phyloP scores from a whole-genome alignment of 208 protist species.

The Phytomonas sp. region DNA sequence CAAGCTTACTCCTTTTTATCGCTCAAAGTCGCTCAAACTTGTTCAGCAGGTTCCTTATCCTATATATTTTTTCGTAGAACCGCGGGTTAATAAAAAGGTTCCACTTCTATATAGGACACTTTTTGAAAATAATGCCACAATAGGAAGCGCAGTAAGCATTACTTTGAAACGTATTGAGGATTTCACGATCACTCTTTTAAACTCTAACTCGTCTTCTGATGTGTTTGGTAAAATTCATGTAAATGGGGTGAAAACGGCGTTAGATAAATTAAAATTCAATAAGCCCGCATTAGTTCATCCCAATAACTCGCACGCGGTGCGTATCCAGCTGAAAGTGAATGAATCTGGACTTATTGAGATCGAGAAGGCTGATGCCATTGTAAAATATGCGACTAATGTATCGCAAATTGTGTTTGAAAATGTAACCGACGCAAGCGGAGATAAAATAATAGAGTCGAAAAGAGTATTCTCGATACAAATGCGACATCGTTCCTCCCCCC shows the following conservation, averaged over 20 bases:
- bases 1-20: constrained; percentile 68
- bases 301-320: constrained; percentile 78
- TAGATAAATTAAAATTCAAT: constrained; percentile 33
- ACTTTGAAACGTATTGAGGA: constrained; percentile 71
- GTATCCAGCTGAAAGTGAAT: constrained; percentile 58
- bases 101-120: constrained; percentile 15
- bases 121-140: constrained; percentile 14
- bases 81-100: constrained; percentile 19
- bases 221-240: constrained; percentile 39
- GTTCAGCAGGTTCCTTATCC: constrained; percentile 42
- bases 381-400: constrained; percentile 45
- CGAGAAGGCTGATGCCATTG: constrained; percentile 45
- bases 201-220: constrained; percentile 2
- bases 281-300: constrained; percentile 34
- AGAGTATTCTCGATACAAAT: constrained; percentile 18
- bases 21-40: constrained; percentile 61
- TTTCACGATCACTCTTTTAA: constrained; percentile 54
- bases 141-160: constrained; percentile 49
- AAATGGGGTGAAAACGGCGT: constrained; percentile 30
- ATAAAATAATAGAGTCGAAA: not conserved
- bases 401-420: constrained; percentile 3
- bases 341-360: constrained; percentile 66
- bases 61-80: constrained; percentile 41
- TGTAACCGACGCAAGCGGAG: constrained; percentile 3
- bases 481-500: constrained; percentile 18